phyloP scores from a whole-genome alignment of 495 filamentous ascomycete genomes.

The Neurospora cerealis region DNA sequence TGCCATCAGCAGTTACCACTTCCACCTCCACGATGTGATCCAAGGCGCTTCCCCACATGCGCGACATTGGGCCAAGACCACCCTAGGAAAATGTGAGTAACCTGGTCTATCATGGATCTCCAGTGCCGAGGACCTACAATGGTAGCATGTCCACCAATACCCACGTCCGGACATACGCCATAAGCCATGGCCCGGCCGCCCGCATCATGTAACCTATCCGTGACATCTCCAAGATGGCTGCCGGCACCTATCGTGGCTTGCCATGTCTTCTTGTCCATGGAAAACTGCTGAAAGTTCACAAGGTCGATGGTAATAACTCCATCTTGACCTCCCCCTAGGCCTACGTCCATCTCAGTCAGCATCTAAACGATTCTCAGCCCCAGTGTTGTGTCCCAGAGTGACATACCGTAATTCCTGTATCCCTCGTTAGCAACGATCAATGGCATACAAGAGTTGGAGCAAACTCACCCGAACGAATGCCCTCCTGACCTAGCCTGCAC shows the following conservation, averaged over 20 bases:
- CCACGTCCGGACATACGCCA: slow-evolving; percentile 53
- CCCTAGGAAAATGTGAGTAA: slow-evolving; percentile 20
- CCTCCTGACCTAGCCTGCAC: slow-evolving; percentile 65
- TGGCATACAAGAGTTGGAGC: neutral
- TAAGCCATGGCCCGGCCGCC: slow-evolving; percentile 58
- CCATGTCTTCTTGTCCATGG: slow-evolving; percentile 43
- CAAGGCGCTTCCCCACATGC: slow-evolving; percentile 46
- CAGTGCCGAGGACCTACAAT: slow-evolving; percentile 24
- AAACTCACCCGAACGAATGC: slow-evolving; percentile 52
- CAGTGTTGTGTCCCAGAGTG: neutral
- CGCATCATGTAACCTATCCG: slow-evolving; percentile 44
- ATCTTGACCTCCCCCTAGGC: slow-evolving; percentile 44
- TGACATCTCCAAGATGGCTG: slow-evolving; percentile 50
- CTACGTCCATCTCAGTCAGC: slow-evolving; percentile 17
- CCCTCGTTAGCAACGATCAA: slow-evolving; percentile 1
- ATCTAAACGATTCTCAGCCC: neutral
- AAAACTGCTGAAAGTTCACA: slow-evolving; percentile 42
- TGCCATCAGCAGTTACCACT: slow-evolving; percentile 51
- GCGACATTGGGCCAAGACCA: slow-evolving; percentile 42
- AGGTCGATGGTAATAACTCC: slow-evolving; percentile 51
- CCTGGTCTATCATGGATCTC: neutral
- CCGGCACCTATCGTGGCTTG: slow-evolving; percentile 60
- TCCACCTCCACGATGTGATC: slow-evolving; percentile 47
- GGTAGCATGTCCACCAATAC: slow-evolving; percentile 63
- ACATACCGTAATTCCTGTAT: slow-evolving; percentile 25